phyloP scores from a whole-genome alignment of 2,329 filamentous ascomycete species.

The Phyllosticta citribraziliensis region DNA sequence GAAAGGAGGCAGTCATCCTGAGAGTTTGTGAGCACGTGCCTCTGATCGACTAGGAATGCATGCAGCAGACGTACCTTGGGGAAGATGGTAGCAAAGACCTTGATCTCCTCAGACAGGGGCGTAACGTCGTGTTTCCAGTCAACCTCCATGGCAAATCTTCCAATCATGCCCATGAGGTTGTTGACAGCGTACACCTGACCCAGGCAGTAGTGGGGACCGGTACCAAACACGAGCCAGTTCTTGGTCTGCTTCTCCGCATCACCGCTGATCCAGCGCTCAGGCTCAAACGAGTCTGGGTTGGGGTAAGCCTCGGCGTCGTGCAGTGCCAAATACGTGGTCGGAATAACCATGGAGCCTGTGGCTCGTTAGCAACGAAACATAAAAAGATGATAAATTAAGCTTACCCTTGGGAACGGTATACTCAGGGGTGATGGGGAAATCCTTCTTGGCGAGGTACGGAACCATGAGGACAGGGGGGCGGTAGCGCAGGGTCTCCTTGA shows the following conservation, averaged over 20 bases:
- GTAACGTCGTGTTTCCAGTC: conserved; percentile 89
- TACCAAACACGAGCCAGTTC: conserved; percentile 96
- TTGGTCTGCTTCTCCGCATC: conserved; percentile 85
- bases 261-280: conserved; percentile 83
- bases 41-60: neutral
- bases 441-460: conserved; percentile 87
- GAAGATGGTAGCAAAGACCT: conserved; percentile 98
- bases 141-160: conserved; percentile 76
- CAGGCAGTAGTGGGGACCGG: conserved; percentile 91
- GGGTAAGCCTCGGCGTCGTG: conserved; percentile 90
- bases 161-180: conserved; percentile 81
- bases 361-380: neutral
- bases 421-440: conserved; percentile 76
- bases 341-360: conserved; percentile 80
- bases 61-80: conserved; percentile 53
- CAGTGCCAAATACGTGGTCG: conserved; percentile 79
- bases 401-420: conserved; percentile 88
- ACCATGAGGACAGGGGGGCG: conserved; percentile 96
- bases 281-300: conserved; percentile 79
- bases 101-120: conserved; percentile 79
- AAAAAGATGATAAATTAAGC: conserved; percentile 12
- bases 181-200: conserved; percentile 86
- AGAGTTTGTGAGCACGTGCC: neutral
- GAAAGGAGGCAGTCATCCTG: conserved; percentile 12
- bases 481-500: conserved; percentile 62